Evolutionary conservation across 805 yeast species (phyloP).

Genomic region (Blastobotrys parvus): DNA sequence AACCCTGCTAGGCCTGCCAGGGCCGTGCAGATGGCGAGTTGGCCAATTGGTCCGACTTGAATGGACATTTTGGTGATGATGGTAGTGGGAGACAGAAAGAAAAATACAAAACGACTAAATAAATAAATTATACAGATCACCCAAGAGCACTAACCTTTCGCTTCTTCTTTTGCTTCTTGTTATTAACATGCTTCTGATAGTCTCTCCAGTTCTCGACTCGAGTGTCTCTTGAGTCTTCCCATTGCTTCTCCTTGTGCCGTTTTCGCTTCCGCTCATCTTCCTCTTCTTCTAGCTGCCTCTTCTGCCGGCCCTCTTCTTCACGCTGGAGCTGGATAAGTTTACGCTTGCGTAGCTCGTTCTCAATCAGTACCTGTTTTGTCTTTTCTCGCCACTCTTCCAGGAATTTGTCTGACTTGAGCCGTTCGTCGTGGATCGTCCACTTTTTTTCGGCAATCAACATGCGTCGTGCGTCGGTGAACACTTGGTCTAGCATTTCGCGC

Average conservation of each 20-base stretch:
- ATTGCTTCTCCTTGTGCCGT: constrained; percentile 35
- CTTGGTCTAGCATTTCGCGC: constrained; percentile 36
- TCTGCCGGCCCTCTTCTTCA: constrained; percentile 34
- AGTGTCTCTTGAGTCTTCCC: constrained; percentile 55
- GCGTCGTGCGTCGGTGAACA: constrained; percentile 38
- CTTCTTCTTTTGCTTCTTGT: constrained; percentile 41
- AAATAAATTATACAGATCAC: constrained; percentile 11
- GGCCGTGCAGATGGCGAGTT: background rate
- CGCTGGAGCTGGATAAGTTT: constrained; percentile 35
- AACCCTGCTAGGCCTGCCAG: constrained; percentile 10
- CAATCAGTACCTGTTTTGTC: constrained; percentile 37
- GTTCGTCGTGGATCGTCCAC: constrained; percentile 33
- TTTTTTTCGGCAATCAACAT: constrained; percentile 31
- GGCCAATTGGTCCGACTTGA: too few species aligned
- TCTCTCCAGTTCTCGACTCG: constrained; percentile 55
- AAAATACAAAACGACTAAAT: background rate
- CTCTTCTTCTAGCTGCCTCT: constrained; percentile 29
- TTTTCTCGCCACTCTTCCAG: constrained; percentile 34
- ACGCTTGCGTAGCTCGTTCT: constrained; percentile 38
- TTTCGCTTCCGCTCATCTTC: constrained; percentile 28
- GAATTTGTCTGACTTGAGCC: constrained; percentile 32
- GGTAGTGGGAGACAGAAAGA: too few species aligned
- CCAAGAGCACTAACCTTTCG: constrained; percentile 37
- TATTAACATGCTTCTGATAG: constrained; percentile 37
- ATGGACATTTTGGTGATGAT: too few species aligned